Evolutionary conservation across 2,329 filamentous ascomycete species (phyloP).

Genomic region (Ambrosiella xylebori): DNA sequence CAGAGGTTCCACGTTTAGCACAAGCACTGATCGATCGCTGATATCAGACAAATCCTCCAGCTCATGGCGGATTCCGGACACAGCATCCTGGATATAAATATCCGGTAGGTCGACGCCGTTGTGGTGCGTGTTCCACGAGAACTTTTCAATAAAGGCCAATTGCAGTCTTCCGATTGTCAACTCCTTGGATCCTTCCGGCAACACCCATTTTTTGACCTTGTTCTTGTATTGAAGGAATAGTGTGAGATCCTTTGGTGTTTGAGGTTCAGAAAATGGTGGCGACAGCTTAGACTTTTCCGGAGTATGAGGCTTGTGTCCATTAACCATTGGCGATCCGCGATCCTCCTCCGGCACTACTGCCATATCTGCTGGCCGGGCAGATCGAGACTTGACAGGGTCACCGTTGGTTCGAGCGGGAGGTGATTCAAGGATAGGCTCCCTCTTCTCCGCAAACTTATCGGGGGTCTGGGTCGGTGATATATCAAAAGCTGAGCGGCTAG

Average conservation of each 20-base stretch:
- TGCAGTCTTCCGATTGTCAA: constrained; percentile 78
- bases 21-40: constrained; percentile 88
- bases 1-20: constrained; percentile 77
- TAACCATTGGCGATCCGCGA: not conserved
- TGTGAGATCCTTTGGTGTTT: constrained; percentile 68
- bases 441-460: constrained; percentile 11
- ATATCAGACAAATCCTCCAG: constrained; percentile 84
- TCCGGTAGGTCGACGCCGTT: constrained; percentile 87
- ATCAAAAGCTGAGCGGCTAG: constrained; percentile 21
- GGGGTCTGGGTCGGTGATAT: constrained; percentile 5
- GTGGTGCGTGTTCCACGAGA: constrained; percentile 94
- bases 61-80: constrained; percentile 93
- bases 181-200: constrained; percentile 68
- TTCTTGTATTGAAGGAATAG: constrained; percentile 93
- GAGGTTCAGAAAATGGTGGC: constrained; percentile 43
- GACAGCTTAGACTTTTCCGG: constrained; percentile 19
- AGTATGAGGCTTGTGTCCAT: constrained; percentile 11
- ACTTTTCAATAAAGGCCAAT: constrained; percentile 95
- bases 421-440: constrained; percentile 1
- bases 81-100: constrained; percentile 91
- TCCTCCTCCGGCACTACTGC: not conserved
- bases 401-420: constrained; percentile 2
- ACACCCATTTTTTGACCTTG: constrained; percentile 89
- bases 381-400: constrained; percentile 5
- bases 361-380: not conserved